These are phyloP conservation scores for Auriscalpium orientale DNA, from an alignment of 768 basidiomycete genomes.

Conservation along the genomic window DNA sequence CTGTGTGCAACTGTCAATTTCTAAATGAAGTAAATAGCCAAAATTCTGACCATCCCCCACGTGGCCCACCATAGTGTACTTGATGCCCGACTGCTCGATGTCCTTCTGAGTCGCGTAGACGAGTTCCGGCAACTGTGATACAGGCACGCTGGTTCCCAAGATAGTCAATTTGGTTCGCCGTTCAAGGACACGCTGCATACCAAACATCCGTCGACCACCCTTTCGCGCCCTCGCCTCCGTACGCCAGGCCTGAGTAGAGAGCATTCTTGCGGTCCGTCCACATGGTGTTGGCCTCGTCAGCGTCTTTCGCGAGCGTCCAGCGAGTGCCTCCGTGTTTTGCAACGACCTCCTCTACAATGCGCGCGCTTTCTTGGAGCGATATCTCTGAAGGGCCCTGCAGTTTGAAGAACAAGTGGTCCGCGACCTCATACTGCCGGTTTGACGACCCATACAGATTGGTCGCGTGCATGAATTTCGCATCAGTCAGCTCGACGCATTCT, in stretches of 20 bases:
- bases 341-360: constrained; percentile 48
- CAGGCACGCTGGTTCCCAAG: constrained; percentile 38
- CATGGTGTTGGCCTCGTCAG: constrained; percentile 61
- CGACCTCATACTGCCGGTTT: constrained; percentile 12
- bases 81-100: constrained; percentile 44
- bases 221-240: constrained; percentile 42
- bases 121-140: constrained; percentile 56
- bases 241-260: constrained; percentile 45
- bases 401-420: constrained; percentile 79
- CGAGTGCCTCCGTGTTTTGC: constrained; percentile 60
- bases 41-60: constrained; percentile 58
- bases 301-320: constrained; percentile 55
- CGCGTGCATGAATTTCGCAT: constrained; percentile 60
- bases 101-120: constrained; percentile 69
- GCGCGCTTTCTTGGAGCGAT: constrained; percentile 54
- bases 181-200: constrained; percentile 25
- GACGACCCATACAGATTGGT: constrained; percentile 49
- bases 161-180: background rate
- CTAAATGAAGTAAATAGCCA: constrained; percentile 16
- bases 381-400: constrained; percentile 64
- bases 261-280: constrained; percentile 73
- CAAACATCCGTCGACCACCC: constrained; percentile 76
- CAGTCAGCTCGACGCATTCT: constrained; percentile 85
- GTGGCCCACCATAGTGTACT: constrained; percentile 65
- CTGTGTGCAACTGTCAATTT: constrained; percentile 13